phyloP scores from a whole-genome alignment of 805 yeast species.

The Vanderwaltozyma verrucispora region DNA sequence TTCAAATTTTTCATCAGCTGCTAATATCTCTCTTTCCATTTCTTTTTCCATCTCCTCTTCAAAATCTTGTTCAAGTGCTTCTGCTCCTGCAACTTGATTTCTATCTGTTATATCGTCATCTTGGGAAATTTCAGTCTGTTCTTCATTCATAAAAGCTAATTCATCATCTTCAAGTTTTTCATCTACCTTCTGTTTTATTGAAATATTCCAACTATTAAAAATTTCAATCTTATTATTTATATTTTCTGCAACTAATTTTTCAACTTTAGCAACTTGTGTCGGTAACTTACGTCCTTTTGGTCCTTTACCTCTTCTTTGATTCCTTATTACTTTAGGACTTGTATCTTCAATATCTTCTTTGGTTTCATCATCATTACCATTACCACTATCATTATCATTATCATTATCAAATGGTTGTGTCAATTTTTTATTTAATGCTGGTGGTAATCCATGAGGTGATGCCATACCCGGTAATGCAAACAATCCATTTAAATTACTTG shows the following conservation, averaged over 20 bases:
- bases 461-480: conserved; percentile 47
- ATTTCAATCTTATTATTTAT: conserved; percentile 14
- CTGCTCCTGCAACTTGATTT: conserved; percentile 7
- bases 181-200: neutral
- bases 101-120: conserved; percentile 4
- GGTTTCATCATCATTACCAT: neutral
- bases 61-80: conserved; percentile 7
- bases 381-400: neutral
- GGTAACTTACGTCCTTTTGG: conserved; percentile 70
- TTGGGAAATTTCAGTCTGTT: too few relatives aligned
- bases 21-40: conserved; percentile 6
- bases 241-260: conserved; percentile 17
- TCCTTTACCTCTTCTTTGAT: conserved; percentile 48
- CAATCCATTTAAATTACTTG: conserved; percentile 40
- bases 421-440: conserved; percentile 13
- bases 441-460: conserved; percentile 25
- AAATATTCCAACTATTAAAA: conserved; percentile 16
- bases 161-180: neutral
- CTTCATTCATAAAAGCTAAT: neutral
- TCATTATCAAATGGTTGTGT: neutral
- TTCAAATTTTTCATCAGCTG: conserved; percentile 1
- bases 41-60: conserved; percentile 9
- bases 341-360: neutral
- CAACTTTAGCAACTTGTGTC: conserved; percentile 33
- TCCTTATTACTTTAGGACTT: too few relatives aligned